Evolutionary conservation across 2,329 filamentous ascomycete species (phyloP), one percentile per base, ranked within the genome.

Genomic region (Neophaeococcomyces aloes): DNA sequence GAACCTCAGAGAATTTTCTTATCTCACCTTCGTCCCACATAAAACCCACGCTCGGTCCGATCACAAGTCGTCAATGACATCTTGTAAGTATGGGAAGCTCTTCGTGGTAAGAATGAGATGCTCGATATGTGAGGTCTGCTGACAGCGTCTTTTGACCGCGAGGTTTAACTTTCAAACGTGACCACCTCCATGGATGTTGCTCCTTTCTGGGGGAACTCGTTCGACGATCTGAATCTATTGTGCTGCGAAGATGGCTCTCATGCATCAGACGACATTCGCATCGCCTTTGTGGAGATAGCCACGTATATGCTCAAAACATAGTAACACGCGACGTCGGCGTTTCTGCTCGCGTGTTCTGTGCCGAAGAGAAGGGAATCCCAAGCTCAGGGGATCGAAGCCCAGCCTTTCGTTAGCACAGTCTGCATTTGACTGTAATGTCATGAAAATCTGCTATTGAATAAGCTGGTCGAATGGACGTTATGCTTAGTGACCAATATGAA

Each of bases 241-340:
- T n/a, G n/a, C n/a, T n/a, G 21, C 17, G 8, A 25, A 39, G 23
- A 39, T 29, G 37, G 14, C 5, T 5, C 64, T 88, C 54, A 72
- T 78, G 59, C 73, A 77, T 52, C 87, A 86, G 64, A 78, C 43
- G 83, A 87, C 57, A 54, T 71, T 15, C 72, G 81, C 39, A 47
- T 86, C 59, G 66, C 86, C 53, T 81, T 81, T 0, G 78, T 78
- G 62, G 66, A 86, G 45, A 33, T 42, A 2, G 7, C 33, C 8
- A 33, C 33, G 7, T 42, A 42, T n/a, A 19, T 42, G 2, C 13
- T 42, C 17, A 42, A 42, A n/a, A 17, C 33, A 33, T 7, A 4
- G 32, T 4, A 59, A 62, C 42, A n/a, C 47, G 56, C 7, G 59
- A 60, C 38, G 53, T 54, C 2, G 58, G 61, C 39, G 54, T 58